These are phyloP conservation scores for Pluteus cervinus DNA, from an alignment of 768 basidiomycete genomes.

Conservation along the genomic window DNA sequence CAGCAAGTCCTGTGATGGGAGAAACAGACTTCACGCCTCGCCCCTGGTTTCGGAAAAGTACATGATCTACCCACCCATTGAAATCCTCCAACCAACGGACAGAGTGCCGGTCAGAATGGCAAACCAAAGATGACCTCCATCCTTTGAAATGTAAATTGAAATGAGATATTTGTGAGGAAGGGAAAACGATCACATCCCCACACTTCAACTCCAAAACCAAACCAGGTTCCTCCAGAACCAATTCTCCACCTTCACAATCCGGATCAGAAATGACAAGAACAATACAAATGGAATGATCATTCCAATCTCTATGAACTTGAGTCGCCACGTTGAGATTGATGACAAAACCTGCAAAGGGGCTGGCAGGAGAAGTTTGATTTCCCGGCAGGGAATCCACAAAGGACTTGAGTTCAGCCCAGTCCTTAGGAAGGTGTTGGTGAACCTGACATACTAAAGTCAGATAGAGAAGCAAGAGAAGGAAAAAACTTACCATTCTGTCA, in stretches of 20 bases:
- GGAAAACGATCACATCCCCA: slow-evolving; percentile 19
- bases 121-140: slow-evolving; percentile 13
- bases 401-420: background rate
- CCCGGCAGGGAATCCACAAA: slow-evolving; percentile 6
- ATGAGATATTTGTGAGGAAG: slow-evolving; percentile 15
- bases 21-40: no score
- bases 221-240: slow-evolving; percentile 17
- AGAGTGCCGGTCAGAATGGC: slow-evolving; percentile 15
- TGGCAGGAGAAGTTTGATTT: slow-evolving; percentile 8
- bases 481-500: slow-evolving; percentile 2
- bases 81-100: no score
- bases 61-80: no score
- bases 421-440: background rate
- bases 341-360: slow-evolving; percentile 15
- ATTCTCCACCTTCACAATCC: slow-evolving; percentile 18
- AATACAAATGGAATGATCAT: slow-evolving; percentile 17
- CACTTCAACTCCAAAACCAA: slow-evolving; percentile 11
- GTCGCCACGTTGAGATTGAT: slow-evolving; percentile 15
- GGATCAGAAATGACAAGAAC: slow-evolving; percentile 15
- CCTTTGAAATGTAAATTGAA: slow-evolving; percentile 19
- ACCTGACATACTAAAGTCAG: slow-evolving; percentile 2
- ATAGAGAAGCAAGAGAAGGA: background rate
- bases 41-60: no score
- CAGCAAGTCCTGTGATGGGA: no score
- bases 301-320: slow-evolving; percentile 13